Evolutionary conservation across 371 early-diverging fungal species (phyloP).

Genomic region (Rhizopus arrhizus): DNA sequence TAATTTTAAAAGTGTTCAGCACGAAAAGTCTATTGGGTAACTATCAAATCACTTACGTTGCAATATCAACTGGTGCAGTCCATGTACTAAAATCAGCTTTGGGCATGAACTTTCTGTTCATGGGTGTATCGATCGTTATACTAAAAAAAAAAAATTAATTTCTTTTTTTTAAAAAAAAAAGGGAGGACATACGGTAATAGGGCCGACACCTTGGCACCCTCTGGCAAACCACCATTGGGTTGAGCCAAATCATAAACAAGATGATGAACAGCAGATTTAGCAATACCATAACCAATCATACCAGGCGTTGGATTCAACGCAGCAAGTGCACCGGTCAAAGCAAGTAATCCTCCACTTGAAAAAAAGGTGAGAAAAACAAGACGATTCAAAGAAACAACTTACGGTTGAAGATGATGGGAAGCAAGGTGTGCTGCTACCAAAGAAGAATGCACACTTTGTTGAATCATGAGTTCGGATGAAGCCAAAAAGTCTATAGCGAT

Average conservation of each 20-base stretch:
- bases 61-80: constrained; percentile 83
- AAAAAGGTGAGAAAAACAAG: constrained; percentile 1
- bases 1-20: constrained; percentile 18
- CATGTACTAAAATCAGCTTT: constrained; percentile 83
- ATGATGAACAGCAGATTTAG: constrained; percentile 95
- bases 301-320: constrained; percentile 79
- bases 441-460: constrained; percentile 84
- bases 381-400: constrained; percentile 22
- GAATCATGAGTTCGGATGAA: constrained; percentile 72
- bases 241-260: constrained; percentile 79
- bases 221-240: constrained; percentile 77
- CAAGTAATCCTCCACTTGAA: constrained; percentile 76
- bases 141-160: constrained; percentile 33
- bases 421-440: constrained; percentile 83
- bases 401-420: constrained; percentile 74
- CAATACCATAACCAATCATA: constrained; percentile 94
- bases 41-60: constrained; percentile 55
- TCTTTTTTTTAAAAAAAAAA: neutral
- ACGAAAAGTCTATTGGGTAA: neutral
- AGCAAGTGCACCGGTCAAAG: constrained; percentile 84
- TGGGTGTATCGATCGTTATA: constrained; percentile 90
- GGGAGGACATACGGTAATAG: constrained; percentile 74
- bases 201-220: constrained; percentile 68
- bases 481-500: constrained; percentile 62
- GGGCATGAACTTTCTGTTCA: constrained; percentile 89